Conservation (phyloP, 768 basidiomycete species). For the Mrakia hoshinonis region DNA sequence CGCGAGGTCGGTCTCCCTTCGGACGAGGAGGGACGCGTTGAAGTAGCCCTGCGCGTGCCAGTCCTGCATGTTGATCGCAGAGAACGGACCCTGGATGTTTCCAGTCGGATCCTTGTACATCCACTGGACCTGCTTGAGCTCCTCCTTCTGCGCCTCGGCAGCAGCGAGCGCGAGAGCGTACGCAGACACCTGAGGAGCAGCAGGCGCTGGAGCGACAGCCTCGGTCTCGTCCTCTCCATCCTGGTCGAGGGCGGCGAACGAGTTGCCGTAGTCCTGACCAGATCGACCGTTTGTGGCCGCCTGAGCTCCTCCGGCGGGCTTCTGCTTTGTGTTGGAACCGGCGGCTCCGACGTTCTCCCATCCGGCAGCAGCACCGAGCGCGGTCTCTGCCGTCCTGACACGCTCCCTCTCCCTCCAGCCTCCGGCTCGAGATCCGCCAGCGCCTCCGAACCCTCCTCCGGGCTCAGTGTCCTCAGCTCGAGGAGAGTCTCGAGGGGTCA, state of each 20-base stretch:
- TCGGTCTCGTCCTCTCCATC: conserved; percentile 15
- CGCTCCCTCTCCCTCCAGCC: conserved; percentile 29
- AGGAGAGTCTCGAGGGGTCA: conserved; percentile 7
- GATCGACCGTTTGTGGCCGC: background rate
- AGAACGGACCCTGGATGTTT: conserved; percentile 88
- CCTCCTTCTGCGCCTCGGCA: conserved; percentile 7
- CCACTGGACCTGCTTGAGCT: conserved; percentile 51
- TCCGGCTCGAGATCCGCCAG: conserved; percentile 13
- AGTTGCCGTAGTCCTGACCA: conserved; percentile 18
- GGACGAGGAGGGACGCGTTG: conserved; percentile 69
- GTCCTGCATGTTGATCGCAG: conserved; percentile 81
- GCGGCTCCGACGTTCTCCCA: conserved; percentile 23
- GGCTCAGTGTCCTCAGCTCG: background rate
- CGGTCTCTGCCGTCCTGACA: conserved; percentile 27
- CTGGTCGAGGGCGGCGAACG: conserved; percentile 28
- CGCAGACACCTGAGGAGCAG: conserved; percentile 12
- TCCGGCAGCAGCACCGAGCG: conserved; percentile 19
- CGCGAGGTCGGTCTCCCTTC: conserved; percentile 47
- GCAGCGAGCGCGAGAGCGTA: conserved; percentile 9
- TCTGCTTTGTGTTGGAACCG: conserved; percentile 7
- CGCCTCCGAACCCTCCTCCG: conserved; percentile 11
- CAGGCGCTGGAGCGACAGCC: background rate
- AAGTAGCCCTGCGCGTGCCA: conserved; percentile 92
- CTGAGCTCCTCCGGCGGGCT: background rate
- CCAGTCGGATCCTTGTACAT: conserved; percentile 87